Evolutionary conservation across 352 stramenopile species (phyloP).

Genomic region (Pythium apleroticum): DNA sequence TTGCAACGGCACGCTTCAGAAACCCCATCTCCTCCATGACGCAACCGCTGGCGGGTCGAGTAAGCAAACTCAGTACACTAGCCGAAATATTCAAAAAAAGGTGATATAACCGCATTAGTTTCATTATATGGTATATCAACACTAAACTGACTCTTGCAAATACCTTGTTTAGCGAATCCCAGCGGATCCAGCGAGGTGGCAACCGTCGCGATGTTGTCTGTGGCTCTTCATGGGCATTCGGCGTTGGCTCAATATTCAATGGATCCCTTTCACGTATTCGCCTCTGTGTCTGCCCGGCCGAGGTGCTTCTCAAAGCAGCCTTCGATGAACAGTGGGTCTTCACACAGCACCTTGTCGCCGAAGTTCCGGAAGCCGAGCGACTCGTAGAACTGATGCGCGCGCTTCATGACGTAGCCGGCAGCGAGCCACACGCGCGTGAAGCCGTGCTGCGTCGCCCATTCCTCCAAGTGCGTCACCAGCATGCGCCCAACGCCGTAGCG

Average conservation of each 20-base stretch:
- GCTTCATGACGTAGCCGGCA: not conserved
- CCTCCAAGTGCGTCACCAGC: conserved; percentile 37
- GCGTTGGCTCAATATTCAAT: no score
- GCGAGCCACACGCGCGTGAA: conserved; percentile 4
- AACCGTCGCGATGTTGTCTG: not conserved
- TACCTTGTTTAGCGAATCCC: not conserved
- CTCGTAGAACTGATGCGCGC: conserved; percentile 8
- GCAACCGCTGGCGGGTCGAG: not conserved
- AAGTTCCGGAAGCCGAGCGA: conserved; percentile 4
- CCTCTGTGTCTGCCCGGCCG: not conserved
- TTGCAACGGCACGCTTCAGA: not conserved
- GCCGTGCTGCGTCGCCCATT: conserved; percentile 32
- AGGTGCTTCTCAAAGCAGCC: conserved; percentile 25
- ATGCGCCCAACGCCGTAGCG: conserved; percentile 36
- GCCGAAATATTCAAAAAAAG: not conserved
- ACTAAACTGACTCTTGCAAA: not conserved
- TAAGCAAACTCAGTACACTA: not conserved
- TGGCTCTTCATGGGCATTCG: not conserved
- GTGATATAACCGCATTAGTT: not conserved
- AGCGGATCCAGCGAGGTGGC: not conserved
- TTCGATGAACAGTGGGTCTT: conserved; percentile 6
- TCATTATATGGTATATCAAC: not conserved
- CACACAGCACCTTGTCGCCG: conserved; percentile 7
- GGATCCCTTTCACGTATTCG: not conserved
- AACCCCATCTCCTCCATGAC: not conserved